phyloP scores from a whole-genome alignment of 768 basidiomycete genomes.

The Plicaturopsis crispa region DNA sequence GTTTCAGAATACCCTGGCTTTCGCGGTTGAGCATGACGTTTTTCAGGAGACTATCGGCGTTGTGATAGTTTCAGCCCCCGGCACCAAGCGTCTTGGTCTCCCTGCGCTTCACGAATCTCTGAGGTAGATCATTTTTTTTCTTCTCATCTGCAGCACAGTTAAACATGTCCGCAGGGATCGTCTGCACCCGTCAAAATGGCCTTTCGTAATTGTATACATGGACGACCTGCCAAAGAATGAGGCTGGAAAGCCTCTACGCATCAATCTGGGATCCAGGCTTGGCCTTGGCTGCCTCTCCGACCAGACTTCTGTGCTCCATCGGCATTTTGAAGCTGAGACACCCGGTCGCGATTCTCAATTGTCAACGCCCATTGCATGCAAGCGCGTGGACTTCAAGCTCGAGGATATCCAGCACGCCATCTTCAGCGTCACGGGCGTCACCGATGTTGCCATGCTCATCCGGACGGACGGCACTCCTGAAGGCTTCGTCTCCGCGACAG shows the following conservation, averaged over 20 bases:
- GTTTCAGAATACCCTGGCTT: constrained; percentile 32
- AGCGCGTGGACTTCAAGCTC: constrained; percentile 21
- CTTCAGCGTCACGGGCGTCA: constrained; percentile 18
- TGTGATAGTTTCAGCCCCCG: constrained; percentile 29
- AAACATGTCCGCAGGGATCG: constrained; percentile 24
- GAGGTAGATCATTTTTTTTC: constrained; percentile 15
- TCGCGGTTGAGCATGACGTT: constrained; percentile 38
- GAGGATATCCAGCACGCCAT: constrained; percentile 20
- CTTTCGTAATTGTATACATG: constrained; percentile 40
- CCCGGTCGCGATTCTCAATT: constrained; percentile 25
- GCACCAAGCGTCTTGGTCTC: constrained; percentile 28
- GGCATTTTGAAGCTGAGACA: constrained; percentile 32
- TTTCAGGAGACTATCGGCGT: constrained; percentile 41
- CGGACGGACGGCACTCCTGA: constrained; percentile 25
- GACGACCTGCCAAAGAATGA: constrained; percentile 37
- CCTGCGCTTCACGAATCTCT: constrained; percentile 34
- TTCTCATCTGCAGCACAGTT: neutral
- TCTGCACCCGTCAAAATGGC: constrained; percentile 44
- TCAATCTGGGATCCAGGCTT: constrained; percentile 33
- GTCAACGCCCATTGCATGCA: constrained; percentile 29
- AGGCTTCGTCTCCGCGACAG: constrained; percentile 27
- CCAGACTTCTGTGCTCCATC: constrained; percentile 20
- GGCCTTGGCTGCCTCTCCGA: constrained; percentile 29
- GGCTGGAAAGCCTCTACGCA: constrained; percentile 38
- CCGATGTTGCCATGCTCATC: constrained; percentile 28